These are phyloP conservation scores for Schwanniomyces etchellsii DNA, from an alignment of 1,139 yeast genomes.

Conservation along the genomic window DNA sequence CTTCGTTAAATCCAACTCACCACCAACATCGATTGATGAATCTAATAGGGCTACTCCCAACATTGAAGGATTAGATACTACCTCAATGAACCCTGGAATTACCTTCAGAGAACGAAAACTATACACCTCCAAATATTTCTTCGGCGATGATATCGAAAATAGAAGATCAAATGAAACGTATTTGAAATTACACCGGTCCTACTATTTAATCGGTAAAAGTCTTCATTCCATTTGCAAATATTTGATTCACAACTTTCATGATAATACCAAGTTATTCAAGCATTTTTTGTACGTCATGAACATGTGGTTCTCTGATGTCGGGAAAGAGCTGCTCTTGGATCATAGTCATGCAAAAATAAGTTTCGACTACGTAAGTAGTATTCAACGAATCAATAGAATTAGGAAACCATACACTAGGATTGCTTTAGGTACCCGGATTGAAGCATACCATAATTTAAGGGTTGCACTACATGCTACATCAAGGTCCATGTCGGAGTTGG, in stretches of 20 bases:
- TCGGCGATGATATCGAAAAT: constrained; percentile 44
- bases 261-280: constrained; percentile 65
- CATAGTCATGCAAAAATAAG: constrained; percentile 41
- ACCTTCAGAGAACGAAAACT: constrained; percentile 58
- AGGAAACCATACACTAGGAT: constrained; percentile 77
- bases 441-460: constrained; percentile 72
- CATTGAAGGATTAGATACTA: constrained; percentile 38
- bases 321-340: constrained; percentile 64
- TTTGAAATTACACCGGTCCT: constrained; percentile 53
- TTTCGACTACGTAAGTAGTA: constrained; percentile 28
- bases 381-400: constrained; percentile 40
- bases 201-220: constrained; percentile 59
- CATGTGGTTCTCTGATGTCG: constrained; percentile 83
- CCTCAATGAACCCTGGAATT: constrained; percentile 39
- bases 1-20: constrained; percentile 5
- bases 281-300: constrained; percentile 62
- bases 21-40: constrained; percentile 19
- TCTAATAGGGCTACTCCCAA: constrained; percentile 38
- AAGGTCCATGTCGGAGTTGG: constrained; percentile 65
- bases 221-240: constrained; percentile 57
- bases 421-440: constrained; percentile 71
- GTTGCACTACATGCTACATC: constrained; percentile 71
- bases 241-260: constrained; percentile 48
- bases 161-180: constrained; percentile 51
- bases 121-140: constrained; percentile 53